phyloP scores from a whole-genome alignment of 768 basidiomycete species.

The Rhodotorula taiwanensis region DNA sequence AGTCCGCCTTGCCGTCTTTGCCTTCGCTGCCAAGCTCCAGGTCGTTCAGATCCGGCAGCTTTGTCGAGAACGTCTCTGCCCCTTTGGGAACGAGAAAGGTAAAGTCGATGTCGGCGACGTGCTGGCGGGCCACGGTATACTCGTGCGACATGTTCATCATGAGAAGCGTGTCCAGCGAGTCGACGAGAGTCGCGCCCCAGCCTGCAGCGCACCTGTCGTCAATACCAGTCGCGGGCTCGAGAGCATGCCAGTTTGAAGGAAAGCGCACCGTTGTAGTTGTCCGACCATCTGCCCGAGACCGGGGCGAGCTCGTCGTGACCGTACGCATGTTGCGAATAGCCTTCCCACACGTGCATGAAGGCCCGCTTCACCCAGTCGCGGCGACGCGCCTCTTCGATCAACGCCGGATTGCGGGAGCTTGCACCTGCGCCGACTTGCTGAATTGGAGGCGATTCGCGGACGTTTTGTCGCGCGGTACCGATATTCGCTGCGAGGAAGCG shows the following conservation, averaged over 20 bases:
- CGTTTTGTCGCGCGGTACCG: too few species aligned
- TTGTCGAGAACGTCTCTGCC: conserved; percentile 13
- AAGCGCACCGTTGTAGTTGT: conserved; percentile 39
- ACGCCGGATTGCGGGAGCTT: conserved; percentile 28
- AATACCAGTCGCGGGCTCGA: too few species aligned
- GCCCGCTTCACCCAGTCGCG: conserved; percentile 42
- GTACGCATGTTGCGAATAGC: conserved; percentile 37
- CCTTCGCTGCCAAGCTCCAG: background rate
- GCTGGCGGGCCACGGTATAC: conserved; percentile 42
- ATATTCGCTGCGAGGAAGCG: conserved; percentile 5
- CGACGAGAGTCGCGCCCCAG: conserved; percentile 43
- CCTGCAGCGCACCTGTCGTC: conserved; percentile 4
- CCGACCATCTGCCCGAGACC: conserved; percentile 7
- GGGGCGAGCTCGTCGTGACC: conserved; percentile 42
- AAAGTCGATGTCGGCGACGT: conserved; percentile 41
- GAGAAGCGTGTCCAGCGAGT: conserved; percentile 41
- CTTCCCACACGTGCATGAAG: conserved; percentile 40
- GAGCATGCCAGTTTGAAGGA: too few species aligned
- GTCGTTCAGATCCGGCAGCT: conserved; percentile 3
- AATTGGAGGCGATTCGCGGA: too few species aligned
- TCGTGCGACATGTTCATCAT: conserved; percentile 41
- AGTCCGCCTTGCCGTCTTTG: too few species aligned
- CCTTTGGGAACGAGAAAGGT: conserved; percentile 32
- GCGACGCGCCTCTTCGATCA: conserved; percentile 33
- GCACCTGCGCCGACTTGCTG: too few species aligned